Base-by-base conservation (phyloP, 352 stramenopile genomes). In the Aphanomyces euteiches region DNA sequence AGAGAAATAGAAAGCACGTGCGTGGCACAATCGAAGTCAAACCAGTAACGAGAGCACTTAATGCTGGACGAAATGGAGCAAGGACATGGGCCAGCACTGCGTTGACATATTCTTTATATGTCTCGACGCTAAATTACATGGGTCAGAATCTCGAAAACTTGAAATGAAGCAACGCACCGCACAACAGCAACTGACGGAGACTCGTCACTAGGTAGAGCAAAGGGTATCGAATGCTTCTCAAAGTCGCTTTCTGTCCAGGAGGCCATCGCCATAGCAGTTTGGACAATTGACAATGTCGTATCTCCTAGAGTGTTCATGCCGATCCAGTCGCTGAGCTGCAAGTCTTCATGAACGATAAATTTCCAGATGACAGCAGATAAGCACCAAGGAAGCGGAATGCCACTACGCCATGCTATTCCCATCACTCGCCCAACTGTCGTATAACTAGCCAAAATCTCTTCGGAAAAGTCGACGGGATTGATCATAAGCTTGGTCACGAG, bases 321-420 rank as follows among this genome's bases (percentile, higher is more conserved):
- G 34, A 28, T 13, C 63, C 63, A 69, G 38, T 69, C 63, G 28
- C 15, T 19, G 6, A 69, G 38, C 34, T 41, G 40, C 3, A 69
- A 17, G 3, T 12, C 5, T 56, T 69, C 63, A 13, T 37, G 38
- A 17, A 28, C 43, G 5, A 69, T 19, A 10, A 19, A 69, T 36
- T 69, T 69, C 63, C 63, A 69, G 7, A 69, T 17, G 13, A 69
- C 12, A 34, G 47, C 12, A 10, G 7, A 13, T 50, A 69, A 69
- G 17, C 37, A 59, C 63, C 63, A 69, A n/a, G 85, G 83, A 0
- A 90, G 43, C 4, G 84, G 28, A 6, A 80, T 56, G 5, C 74
- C 71, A 6, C 78, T 75, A 3, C 84, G 74, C 85, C 85, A 93
- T 0, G 81, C 77, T 19, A 92, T 84, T 6, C 84, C 84, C 7